These are phyloP conservation scores for Conringia planisiliqua DNA, from an alignment of 345 rosid genomes.

Conservation along the genomic window DNA sequence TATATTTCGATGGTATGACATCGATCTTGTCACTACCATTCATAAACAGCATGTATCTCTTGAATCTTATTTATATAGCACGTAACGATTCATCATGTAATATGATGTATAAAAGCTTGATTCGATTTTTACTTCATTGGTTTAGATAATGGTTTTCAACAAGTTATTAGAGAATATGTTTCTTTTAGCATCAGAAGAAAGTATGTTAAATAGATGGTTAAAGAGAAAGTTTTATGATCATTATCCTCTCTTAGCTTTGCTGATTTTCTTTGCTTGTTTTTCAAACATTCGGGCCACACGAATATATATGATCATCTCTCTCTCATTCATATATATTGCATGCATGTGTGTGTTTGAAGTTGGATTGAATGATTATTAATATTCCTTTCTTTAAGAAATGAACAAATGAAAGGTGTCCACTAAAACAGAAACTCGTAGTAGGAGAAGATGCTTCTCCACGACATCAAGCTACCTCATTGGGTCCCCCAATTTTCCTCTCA, in stretches of 20 bases:
- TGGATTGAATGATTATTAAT: constrained; percentile 37
- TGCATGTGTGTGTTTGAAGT: constrained; percentile 28
- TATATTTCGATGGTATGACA: background rate
- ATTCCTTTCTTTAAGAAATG: constrained; percentile 38
- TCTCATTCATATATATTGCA: constrained; percentile 20
- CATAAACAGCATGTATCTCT: constrained; percentile 10
- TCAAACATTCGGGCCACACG: constrained; percentile 73
- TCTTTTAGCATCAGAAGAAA: constrained; percentile 6
- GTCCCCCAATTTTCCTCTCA: constrained; percentile 27
- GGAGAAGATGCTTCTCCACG: constrained; percentile 40
- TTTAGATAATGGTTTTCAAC: constrained; percentile 13
- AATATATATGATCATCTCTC: constrained; percentile 21
- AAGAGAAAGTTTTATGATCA: constrained; percentile 52
- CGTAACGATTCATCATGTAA: constrained; percentile 21
- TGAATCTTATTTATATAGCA: constrained; percentile 13
- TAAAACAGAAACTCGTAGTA: constrained; percentile 27
- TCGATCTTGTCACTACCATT: background rate
- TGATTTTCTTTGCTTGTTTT: constrained; percentile 55
- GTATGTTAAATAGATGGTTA: constrained; percentile 44
- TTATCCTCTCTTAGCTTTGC: constrained; percentile 32
- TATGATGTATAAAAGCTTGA: constrained; percentile 21
- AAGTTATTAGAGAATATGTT: constrained; percentile 32
- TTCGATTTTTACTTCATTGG: constrained; percentile 8
- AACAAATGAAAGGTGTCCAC: constrained; percentile 35
- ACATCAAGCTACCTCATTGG: constrained; percentile 34